phyloP scores from a whole-genome alignment of 2,329 filamentous ascomycete genomes.

The Apiospora saccharicola region DNA sequence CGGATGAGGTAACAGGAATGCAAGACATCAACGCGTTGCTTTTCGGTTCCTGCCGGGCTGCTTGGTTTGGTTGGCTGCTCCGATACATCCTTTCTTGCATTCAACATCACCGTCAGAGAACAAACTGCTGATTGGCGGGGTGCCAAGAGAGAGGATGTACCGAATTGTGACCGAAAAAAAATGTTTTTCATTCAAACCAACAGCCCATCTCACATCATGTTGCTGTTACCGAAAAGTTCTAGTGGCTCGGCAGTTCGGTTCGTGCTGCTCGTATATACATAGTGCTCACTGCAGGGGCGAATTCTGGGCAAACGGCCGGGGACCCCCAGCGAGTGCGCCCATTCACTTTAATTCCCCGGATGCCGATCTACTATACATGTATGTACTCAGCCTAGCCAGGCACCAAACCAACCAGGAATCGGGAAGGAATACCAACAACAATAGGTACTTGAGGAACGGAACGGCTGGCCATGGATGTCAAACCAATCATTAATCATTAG shows the following conservation, averaged over 20 bases:
- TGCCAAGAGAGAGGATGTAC: background rate
- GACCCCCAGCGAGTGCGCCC: background rate
- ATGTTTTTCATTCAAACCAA: background rate
- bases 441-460: background rate
- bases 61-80: background rate
- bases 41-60: conserved; percentile 8
- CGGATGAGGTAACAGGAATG: conserved; percentile 1
- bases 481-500: background rate
- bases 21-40: conserved; percentile 12
- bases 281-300: conserved; percentile 3
- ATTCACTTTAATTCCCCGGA: background rate
- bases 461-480: background rate
- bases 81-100: background rate
- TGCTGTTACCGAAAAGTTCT: background rate
- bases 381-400: background rate
- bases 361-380: background rate
- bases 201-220: conserved; percentile 10
- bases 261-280: background rate
- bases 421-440: background rate
- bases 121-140: background rate
- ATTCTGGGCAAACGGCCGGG: conserved; percentile 1
- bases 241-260: background rate
- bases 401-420: conserved; percentile 1
- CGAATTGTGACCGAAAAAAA: background rate
- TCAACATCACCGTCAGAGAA: background rate